Conservation (phyloP, 2,329 filamentous ascomycete genomes). For the Fusarium chlamydosporum region DNA sequence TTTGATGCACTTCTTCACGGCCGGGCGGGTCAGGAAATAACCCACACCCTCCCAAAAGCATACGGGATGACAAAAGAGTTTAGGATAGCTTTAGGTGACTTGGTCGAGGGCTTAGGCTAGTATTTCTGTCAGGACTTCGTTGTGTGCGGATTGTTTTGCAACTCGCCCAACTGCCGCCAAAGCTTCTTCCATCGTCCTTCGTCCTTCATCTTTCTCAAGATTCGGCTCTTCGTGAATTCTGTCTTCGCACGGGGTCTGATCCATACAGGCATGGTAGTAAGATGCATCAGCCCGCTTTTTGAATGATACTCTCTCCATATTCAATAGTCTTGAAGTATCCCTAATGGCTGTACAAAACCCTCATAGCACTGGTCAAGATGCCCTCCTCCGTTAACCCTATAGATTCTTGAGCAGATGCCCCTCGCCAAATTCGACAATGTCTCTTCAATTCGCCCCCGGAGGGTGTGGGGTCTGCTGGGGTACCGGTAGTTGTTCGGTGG, state of each 20-base stretch:
- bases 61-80: too few relatives aligned
- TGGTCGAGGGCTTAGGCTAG: too few relatives aligned
- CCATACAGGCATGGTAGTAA: background rate
- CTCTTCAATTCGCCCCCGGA: conserved; percentile 15
- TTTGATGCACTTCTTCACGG: background rate
- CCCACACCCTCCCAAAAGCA: too few relatives aligned
- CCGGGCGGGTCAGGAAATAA: too few relatives aligned
- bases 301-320: background rate
- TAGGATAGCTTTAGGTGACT: too few relatives aligned
- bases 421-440: conserved; percentile 2
- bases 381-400: background rate
- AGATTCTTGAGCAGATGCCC: background rate
- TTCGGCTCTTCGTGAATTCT: background rate
- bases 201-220: background rate
- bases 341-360: background rate
- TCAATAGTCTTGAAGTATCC: background rate
- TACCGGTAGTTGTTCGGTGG: conserved; percentile 33
- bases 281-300: background rate
- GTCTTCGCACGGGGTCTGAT: background rate
- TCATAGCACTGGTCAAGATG: background rate
- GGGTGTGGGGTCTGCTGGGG: conserved; percentile 24
- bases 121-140: too few relatives aligned
- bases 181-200: background rate
- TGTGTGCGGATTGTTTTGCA: too few relatives aligned
- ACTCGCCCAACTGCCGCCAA: background rate